Percentiles rank a stretch among this genome's conserved stretches.
phyloP scores from a whole-genome alignment of 2,329 filamentous ascomycete genomes.

The Curvularia spicifera region DNA sequence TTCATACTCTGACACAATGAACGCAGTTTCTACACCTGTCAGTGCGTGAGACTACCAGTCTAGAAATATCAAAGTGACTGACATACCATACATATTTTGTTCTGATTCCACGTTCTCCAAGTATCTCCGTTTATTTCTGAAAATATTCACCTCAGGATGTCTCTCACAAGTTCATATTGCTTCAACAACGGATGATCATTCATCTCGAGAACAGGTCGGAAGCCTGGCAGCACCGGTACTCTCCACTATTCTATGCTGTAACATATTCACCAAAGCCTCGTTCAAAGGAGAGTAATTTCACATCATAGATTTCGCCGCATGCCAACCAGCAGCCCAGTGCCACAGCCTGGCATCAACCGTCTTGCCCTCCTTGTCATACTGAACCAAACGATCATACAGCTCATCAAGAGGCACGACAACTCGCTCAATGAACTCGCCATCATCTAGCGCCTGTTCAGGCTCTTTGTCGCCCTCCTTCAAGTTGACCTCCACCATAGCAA shows the following conservation, averaged over 20 bases:
- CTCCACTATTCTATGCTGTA: neutral
- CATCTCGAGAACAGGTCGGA: neutral
- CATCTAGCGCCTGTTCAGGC: conserved; percentile 65
- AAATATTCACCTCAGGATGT: neutral
- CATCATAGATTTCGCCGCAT: conserved; percentile 53
- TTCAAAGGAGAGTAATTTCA: neutral
- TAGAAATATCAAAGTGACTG: neutral
- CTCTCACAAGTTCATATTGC: neutral
- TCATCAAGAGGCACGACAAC: conserved; percentile 64
- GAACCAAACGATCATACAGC: conserved; percentile 61
- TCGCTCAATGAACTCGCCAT: conserved; percentile 67
- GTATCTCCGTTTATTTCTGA: no score
- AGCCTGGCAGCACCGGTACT: neutral
- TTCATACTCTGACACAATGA: neutral
- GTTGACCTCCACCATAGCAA: conserved; percentile 65
- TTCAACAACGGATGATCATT: neutral
- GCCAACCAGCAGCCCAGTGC: conserved; percentile 66
- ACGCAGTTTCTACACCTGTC: neutral
- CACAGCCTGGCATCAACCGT: conserved; percentile 65
- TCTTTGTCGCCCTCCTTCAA: conserved; percentile 57
- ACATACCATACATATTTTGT: neutral
- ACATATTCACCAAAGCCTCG: neutral
- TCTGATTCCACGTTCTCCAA: no score
- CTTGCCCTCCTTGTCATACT: conserved; percentile 56
- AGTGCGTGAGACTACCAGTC: neutral